Evolutionary conservation across 2,329 filamentous ascomycete genomes (phyloP).

Genomic region (Claviceps cyperi): DNA sequence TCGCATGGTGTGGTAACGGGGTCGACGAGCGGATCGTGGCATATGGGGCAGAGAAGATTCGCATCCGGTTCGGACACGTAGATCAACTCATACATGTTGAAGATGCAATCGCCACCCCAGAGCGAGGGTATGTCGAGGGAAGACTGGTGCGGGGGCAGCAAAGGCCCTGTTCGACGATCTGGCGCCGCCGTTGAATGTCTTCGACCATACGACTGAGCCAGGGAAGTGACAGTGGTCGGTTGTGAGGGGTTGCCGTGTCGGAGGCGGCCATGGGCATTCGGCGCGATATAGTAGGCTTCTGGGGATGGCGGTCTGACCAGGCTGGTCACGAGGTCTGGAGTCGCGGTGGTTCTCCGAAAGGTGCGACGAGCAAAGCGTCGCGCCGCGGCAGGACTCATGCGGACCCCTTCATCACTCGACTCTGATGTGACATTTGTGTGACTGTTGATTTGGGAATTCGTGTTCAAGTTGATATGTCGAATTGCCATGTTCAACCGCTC

Average conservation of each 20-base stretch:
- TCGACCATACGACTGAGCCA: constrained; percentile 6
- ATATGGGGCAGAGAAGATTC: constrained; percentile 39
- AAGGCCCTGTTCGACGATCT: constrained; percentile 20
- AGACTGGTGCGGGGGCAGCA: constrained; percentile 21
- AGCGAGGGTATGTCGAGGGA: constrained; percentile 24
- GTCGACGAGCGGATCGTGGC: constrained; percentile 44
- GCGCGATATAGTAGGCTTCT: constrained; percentile 19
- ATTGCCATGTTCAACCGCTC: neutral
- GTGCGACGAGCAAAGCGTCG: constrained; percentile 23
- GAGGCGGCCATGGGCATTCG: constrained; percentile 13
- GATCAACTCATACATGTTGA: constrained; percentile 31
- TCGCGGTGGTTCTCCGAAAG: constrained; percentile 20
- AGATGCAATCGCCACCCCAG: constrained; percentile 23
- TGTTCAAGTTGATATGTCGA: neutral
- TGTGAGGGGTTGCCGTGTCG: constrained; percentile 9
- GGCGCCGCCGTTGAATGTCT: constrained; percentile 12
- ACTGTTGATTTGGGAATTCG: neutral
- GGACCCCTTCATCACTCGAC: constrained; percentile 22
- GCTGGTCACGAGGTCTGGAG: constrained; percentile 25
- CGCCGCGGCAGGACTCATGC: constrained; percentile 20
- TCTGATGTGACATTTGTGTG: constrained; percentile 15
- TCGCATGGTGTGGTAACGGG: constrained; percentile 49
- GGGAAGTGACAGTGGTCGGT: neutral
- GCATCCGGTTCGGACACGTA: constrained; percentile 30
- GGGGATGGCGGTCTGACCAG: constrained; percentile 24